A percentile compares a stretch with the other conserved stretches of the same genome.
phyloP scores from a whole-genome alignment of 345 rosid genomes.

The Ailanthus altissimus region DNA sequence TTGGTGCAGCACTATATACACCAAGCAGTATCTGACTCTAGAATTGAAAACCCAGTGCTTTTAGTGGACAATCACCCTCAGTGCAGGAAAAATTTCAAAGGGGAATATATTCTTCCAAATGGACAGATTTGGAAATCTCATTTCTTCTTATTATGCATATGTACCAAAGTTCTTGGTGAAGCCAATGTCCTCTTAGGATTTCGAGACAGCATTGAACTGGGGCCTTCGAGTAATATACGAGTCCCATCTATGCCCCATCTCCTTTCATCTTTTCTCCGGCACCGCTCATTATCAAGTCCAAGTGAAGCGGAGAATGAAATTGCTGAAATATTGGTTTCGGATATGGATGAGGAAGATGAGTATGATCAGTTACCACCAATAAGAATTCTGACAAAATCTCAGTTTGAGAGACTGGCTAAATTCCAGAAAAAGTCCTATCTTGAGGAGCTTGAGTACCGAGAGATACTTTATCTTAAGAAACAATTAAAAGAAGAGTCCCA shows the following conservation, averaged over 20 bases:
- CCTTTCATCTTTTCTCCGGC: conserved; percentile 70
- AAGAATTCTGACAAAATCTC: conserved; percentile 72
- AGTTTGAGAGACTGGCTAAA: conserved; percentile 65
- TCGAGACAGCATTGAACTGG: conserved; percentile 61
- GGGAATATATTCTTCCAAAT: conserved; percentile 78
- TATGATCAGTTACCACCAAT: conserved; percentile 88
- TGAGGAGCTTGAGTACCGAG: conserved; percentile 88
- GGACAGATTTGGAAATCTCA: conserved; percentile 84
- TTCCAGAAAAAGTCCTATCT: conserved; percentile 77
- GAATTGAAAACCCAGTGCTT: conserved; percentile 73
- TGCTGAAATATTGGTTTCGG: conserved; percentile 49
- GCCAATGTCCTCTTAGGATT: conserved; percentile 62
- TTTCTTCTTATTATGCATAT: conserved; percentile 62
- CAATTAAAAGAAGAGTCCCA: conserved; percentile 72
- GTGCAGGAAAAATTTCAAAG: conserved; percentile 67
- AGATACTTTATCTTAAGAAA: conserved; percentile 80
- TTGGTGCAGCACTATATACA: conserved; percentile 73
- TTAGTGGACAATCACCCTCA: conserved; percentile 80
- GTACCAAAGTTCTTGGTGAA: conserved; percentile 80
- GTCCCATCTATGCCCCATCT: conserved; percentile 91
- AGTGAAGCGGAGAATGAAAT: conserved; percentile 57
- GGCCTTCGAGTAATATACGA: conserved; percentile 49
- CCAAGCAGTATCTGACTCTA: conserved; percentile 68
- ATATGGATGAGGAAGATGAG: conserved; percentile 70
- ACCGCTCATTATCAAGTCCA: conserved; percentile 44